A percentile compares a stretch with the other conserved stretches of the same genome.
phyloP scores from a whole-genome alignment of 768 basidiomycete species.

The Tricholoma sp. region DNA sequence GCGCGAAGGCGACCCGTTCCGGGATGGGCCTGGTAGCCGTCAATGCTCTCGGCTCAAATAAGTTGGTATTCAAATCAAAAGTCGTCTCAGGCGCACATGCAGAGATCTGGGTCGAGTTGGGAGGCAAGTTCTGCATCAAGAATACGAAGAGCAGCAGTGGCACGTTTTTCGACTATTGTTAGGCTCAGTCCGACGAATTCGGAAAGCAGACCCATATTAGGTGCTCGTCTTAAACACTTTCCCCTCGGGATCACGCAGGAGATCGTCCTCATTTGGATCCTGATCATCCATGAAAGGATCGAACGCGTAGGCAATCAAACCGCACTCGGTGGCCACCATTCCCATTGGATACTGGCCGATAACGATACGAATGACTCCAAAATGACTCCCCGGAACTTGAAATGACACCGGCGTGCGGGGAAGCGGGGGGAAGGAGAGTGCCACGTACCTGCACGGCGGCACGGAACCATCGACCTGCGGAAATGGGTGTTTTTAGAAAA shows the following conservation, averaged over 20 bases:
- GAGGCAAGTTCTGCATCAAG: no score
- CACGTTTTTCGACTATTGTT: no score
- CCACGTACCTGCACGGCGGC: conserved; percentile 27
- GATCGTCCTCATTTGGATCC: conserved; percentile 52
- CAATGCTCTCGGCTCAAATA: no score
- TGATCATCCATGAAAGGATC: conserved; percentile 44
- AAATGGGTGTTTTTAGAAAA: background rate
- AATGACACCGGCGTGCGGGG: conserved; percentile 19
- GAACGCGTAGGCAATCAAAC: conserved; percentile 59
- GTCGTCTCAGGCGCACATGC: no score
- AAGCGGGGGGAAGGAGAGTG: conserved; percentile 29
- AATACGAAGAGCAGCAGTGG: no score
- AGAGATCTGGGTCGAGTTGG: no score
- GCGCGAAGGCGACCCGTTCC: no score
- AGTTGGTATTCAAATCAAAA: no score
- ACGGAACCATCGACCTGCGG: conserved; percentile 32
- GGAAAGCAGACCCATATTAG: no score
- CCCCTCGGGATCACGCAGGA: conserved; percentile 46
- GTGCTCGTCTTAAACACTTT: conserved; percentile 15
- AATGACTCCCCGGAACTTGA: conserved; percentile 33
- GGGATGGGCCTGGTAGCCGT: no score
- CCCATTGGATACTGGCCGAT: conserved; percentile 54
- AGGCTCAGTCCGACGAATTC: no score
- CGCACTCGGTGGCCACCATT: conserved; percentile 17
- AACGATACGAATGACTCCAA: conserved; percentile 49